Base-by-base conservation (phyloP, 495 filamentous ascomycete genomes). In the Chaetomidium leptoderma region DNA sequence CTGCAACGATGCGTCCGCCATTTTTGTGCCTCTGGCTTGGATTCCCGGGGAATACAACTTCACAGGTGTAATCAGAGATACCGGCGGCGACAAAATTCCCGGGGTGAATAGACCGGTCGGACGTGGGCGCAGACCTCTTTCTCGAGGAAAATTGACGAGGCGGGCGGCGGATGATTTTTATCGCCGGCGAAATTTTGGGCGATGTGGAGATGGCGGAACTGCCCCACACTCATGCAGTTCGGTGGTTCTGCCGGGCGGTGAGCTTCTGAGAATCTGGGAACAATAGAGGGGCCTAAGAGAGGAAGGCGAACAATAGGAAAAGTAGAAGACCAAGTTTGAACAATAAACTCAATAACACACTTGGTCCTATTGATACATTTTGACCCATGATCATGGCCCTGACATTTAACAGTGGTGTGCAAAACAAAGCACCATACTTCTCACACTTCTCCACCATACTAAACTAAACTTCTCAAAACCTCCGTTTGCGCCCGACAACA, bases 131-230 rank as follows among this genome's bases (percentile, higher is more conserved):
- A 21, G 59, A 40, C 21, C 43, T 46, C 62, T 63, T 58, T 37
- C 56, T n/a, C 23, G 23, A 44, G 33, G 51, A 48, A 63, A 65
- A 63, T 63, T 55, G 58, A 51, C 47, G 63, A 67, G 64, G 59
- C 50, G 60, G 63, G 63, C 33, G 26, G 48, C 51, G 56, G 53
- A 63, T 68, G 66, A 70, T 63, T 70, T 70, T 70, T 70, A 64
- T 68, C 67, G 59, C 63, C 57, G 53, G 58, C 47, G 63, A 66
- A 66, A 63, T 68, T 69, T 68, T 63, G 66, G 67, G 54, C 39
- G 47, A 49, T 66, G 68, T 70, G 68, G 68, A 65, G 68, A 54
- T 30, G 32, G n/a, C 26, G 2, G 26, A 26, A n/a, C 29, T 27
- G 26, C 32, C 24, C 53, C 33, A 39, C 44, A 44, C 53, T 52